These are phyloP conservation scores for Ophidiomyces ophidiicola DNA, from an alignment of 2,329 filamentous ascomycete genomes.

Conservation along the genomic window DNA sequence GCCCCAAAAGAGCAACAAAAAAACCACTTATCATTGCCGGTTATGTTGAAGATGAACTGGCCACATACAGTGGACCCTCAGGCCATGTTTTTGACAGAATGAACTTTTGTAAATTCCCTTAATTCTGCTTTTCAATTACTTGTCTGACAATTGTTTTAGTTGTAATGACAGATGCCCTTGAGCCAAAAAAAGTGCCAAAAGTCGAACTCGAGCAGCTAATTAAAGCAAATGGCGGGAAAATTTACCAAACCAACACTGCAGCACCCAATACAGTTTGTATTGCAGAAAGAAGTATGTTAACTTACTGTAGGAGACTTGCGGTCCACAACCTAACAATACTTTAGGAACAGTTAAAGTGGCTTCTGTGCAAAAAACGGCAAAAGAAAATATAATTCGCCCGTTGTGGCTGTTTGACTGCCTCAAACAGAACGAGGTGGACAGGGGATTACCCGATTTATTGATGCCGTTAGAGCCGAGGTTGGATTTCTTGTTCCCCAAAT, in stretches of 20 bases:
- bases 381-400: conserved; percentile 61
- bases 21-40: conserved; percentile 66
- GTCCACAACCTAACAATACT: conserved; percentile 9
- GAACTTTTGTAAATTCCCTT: conserved; percentile 50
- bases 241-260: conserved; percentile 61
- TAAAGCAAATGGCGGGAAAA: conserved; percentile 67
- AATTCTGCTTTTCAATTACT: conserved; percentile 2
- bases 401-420: conserved; percentile 78
- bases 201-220: conserved; percentile 66
- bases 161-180: conserved; percentile 48
- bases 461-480: conserved; percentile 51
- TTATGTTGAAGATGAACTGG: conserved; percentile 42
- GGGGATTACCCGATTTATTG: conserved; percentile 43
- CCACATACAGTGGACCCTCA: conserved; percentile 45
- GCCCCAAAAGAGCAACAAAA: conserved; percentile 44
- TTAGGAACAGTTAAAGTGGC: conserved; percentile 60
- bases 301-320: not conserved
- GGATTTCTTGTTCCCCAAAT: not conserved
- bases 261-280: conserved; percentile 56
- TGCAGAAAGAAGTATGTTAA: conserved; percentile 54
- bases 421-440: conserved; percentile 44
- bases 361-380: conserved; percentile 61
- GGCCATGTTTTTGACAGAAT: conserved; percentile 61
- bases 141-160: conserved; percentile 22
- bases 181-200: conserved; percentile 61